A percentile compares a stretch with the other conserved stretches of the same genome.
These are phyloP conservation scores for Sanghuangporus baumii DNA, from an alignment of 1,284 basidiomycete genomes.

Conservation along the genomic window DNA sequence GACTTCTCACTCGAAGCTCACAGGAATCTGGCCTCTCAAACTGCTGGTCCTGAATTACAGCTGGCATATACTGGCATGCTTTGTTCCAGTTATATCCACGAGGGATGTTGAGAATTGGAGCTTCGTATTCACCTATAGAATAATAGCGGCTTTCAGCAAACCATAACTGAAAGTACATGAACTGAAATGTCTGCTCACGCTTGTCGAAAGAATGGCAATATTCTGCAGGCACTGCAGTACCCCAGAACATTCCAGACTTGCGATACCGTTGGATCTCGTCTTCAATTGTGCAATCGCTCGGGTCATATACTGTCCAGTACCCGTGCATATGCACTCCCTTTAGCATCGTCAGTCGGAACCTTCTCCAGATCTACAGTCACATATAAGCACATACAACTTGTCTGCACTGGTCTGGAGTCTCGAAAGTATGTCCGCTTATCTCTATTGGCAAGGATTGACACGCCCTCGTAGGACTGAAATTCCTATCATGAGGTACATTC, in stretches of 20 bases:
- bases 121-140: slow-evolving; percentile 1
- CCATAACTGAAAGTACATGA: background rate
- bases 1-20: background rate
- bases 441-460: background rate
- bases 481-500: background rate
- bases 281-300: background rate
- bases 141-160: background rate
- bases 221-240: background rate
- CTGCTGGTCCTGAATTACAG: slow-evolving; percentile 1
- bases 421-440: background rate
- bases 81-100: background rate
- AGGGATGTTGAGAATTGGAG: background rate
- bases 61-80: slow-evolving; percentile 1
- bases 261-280: slow-evolving; percentile 4
- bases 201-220: slow-evolving; percentile 4
- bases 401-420: background rate
- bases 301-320: background rate
- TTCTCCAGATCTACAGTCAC: background rate
- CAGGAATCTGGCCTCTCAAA: slow-evolving; percentile 4
- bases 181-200: background rate
- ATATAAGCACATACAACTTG: background rate
- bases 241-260: background rate
- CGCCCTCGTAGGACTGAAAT: background rate
- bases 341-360: background rate
- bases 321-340: background rate